Conservation (phyloP, 768 basidiomycete species). For the Lyophyllum semitale region DNA sequence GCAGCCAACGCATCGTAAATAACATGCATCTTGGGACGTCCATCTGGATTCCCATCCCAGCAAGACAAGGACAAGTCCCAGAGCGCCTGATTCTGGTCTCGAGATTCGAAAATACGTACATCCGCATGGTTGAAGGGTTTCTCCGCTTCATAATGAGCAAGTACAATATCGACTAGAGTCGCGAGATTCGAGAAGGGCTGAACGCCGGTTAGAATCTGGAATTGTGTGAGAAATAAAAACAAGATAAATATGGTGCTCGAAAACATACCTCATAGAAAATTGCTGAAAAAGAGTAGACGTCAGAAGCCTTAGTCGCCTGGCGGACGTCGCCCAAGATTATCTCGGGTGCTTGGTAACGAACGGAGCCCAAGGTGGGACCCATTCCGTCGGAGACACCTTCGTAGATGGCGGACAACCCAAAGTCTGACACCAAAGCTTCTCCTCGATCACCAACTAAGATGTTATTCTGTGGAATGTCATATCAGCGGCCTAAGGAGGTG, state of each 20-base stretch:
- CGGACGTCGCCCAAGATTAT: background rate
- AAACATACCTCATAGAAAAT: background rate
- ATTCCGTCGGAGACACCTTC: background rate
- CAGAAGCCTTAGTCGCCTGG: background rate
- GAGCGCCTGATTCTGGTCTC: background rate
- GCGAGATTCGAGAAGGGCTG: background rate
- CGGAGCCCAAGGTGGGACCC: background rate
- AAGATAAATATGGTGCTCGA: background rate
- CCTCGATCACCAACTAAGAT: conserved; percentile 7
- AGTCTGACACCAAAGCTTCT: conserved; percentile 5
- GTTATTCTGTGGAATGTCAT: conserved; percentile 3
- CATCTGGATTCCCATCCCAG: background rate
- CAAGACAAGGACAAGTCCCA: conserved; percentile 7
- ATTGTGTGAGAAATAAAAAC: background rate
- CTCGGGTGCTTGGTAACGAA: conserved; percentile 5
- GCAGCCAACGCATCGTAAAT: background rate
- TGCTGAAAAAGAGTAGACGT: background rate
- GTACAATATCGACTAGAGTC: conserved; percentile 1
- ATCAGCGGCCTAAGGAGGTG: background rate
- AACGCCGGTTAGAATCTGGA: background rate
- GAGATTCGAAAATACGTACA: background rate
- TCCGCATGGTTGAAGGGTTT: background rate
- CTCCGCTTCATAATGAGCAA: background rate
- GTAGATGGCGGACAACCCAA: background rate
- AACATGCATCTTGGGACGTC: background rate